Base-by-base conservation (phyloP, 805 yeast species). In the Saccharomycopsis oosterbeekiorum region DNA sequence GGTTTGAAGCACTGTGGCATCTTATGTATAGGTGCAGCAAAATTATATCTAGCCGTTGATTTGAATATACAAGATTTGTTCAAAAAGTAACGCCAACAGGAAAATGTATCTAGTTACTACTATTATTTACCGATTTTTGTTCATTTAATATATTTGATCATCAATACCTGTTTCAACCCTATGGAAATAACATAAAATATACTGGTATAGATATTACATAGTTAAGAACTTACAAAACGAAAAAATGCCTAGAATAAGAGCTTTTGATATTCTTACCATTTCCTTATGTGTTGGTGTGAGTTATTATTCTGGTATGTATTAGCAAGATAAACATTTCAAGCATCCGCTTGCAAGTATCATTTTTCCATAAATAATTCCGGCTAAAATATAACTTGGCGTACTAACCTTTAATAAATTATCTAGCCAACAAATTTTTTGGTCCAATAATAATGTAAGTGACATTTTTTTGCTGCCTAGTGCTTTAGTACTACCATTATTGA, bases 351-450 rank as follows among this genome's bases (percentile, higher is more conserved):
- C 2, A 12, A 3, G 3, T 29, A 29, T 29, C 17, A n/a, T 34
- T 39, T 15, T 54, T 24, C 2, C 0, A 47, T 8, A 24, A 9
- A 34, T 2, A 15, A 21, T 42, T 55, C 21, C 12, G 34, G 80
- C 79, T 66, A 75, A 80, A 19, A 79, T 79, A 59, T 65, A 37
- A 71, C 64, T 2, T 17, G 12, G 17, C 26, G 1, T 51, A 9
- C 55, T 57, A 34, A 36, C 42, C 4, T n/a, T n/a, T 37, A 10
- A 17, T 12, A 8, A 11, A 14, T 9, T 12, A 4, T 17, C 6
- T 34, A 72, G 89, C 88, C 2, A 72, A 82, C 60, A 82, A 79
- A 68, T 88, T 88, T 72, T 88, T 89, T 76, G 85, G 85, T 66
- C 96, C 96, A 1, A 70, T 88, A 17, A 80, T 88, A 2, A 79